phyloP scores from a whole-genome alignment of 2,329 filamentous ascomycete genomes.

The Dothidotthia symphoricarpi region DNA sequence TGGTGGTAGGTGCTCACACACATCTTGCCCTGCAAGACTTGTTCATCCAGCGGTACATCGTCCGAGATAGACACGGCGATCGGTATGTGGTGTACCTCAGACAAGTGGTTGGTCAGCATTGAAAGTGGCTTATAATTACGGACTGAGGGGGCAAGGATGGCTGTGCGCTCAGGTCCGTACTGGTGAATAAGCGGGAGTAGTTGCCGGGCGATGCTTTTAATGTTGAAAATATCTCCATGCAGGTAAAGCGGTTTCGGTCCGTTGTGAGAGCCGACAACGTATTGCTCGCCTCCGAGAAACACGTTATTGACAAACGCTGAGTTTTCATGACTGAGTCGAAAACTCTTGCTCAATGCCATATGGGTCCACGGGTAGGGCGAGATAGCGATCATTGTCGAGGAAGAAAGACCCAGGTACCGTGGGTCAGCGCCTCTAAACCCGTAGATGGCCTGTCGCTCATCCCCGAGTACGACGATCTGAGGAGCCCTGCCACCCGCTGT shows the following conservation, averaged over 20 bases:
- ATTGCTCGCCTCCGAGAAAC: slow-evolving; percentile 9
- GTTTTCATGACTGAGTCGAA: slow-evolving; percentile 9
- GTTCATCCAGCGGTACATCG: slow-evolving; percentile 6
- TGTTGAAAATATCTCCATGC: slow-evolving; percentile 2
- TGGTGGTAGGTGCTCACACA: slow-evolving; percentile 13
- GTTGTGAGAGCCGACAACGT: slow-evolving; percentile 9
- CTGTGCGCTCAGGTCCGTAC: slow-evolving; percentile 7
- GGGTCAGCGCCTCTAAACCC: slow-evolving; percentile 9
- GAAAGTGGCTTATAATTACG: slow-evolving; percentile 1
- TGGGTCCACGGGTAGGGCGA: slow-evolving; percentile 9
- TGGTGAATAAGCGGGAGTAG: slow-evolving; percentile 9
- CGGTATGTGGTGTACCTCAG: slow-evolving; percentile 4
- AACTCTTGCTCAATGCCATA: slow-evolving; percentile 9
- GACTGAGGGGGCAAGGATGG: slow-evolving; percentile 7
- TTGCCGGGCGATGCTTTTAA: slow-evolving; percentile 1
- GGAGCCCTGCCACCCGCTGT: slow-evolving; percentile 5
- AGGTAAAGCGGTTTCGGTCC: slow-evolving; percentile 9
- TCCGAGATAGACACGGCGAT: slow-evolving; percentile 7
- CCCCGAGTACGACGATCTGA: slow-evolving; percentile 10
- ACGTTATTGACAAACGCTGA: slow-evolving; percentile 10
- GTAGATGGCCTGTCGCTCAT: slow-evolving; percentile 13
- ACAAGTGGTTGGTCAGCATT: slow-evolving; percentile 6
- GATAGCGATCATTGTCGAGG: slow-evolving; percentile 5
- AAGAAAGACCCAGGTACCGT: slow-evolving; percentile 8
- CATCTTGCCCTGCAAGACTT: slow-evolving; percentile 8